Percentiles rank a stretch among this genome's conserved stretches.
phyloP scores from a whole-genome alignment of 169 alveolate species.

The Plasmodium blacklocki region DNA sequence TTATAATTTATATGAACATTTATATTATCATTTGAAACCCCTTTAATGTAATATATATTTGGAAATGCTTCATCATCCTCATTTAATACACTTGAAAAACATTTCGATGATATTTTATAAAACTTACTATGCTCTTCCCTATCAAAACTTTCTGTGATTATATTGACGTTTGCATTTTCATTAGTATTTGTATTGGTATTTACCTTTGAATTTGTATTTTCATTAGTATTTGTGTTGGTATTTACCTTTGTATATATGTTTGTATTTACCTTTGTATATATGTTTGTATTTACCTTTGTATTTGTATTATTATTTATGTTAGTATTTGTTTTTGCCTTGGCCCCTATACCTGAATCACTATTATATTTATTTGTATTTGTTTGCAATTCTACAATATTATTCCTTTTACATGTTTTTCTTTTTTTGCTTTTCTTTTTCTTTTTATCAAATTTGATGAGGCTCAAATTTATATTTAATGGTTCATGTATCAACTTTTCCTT shows the following conservation, averaged over 20 bases:
- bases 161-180: no score
- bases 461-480: conserved; percentile 54
- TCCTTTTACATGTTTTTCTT: conserved; percentile 3
- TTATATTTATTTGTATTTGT: conserved; percentile 18
- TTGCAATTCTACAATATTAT: neutral
- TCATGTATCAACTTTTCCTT: conserved; percentile 36
- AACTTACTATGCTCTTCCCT: neutral
- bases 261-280: no score
- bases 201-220: no score
- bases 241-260: no score
- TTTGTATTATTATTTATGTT: no score
- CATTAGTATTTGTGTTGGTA: no score
- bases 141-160: neutral
- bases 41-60: neutral
- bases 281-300: no score
- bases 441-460: conserved; percentile 57
- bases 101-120: conserved; percentile 6
- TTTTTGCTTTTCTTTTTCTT: conserved; percentile 31
- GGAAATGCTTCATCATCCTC: conserved; percentile 43
- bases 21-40: no score
- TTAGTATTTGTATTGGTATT: no score
- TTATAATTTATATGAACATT: no score
- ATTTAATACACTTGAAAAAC: conserved; percentile 25
- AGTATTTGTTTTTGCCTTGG: neutral
- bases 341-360: conserved; percentile 50